Conservation (phyloP, 495 filamentous ascomycete genomes). For the Ramalina peruviana region DNA sequence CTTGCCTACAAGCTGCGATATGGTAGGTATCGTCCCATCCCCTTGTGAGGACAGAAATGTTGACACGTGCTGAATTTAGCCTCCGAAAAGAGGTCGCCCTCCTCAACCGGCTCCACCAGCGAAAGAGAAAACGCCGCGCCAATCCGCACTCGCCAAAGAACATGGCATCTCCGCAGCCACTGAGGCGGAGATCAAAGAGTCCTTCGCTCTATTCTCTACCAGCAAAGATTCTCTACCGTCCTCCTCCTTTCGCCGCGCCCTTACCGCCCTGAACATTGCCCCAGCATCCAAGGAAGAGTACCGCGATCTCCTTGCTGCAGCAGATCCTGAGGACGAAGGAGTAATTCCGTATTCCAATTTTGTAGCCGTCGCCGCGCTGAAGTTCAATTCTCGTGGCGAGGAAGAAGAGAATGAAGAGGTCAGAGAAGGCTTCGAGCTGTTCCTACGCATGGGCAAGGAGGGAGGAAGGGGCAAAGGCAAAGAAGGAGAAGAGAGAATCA, state of each 20-base stretch:
- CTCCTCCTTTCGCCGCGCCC: constrained; percentile 11
- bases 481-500: constrained; percentile 42
- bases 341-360: constrained; percentile 64
- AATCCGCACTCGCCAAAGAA: constrained; percentile 78
- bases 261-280: constrained; percentile 61
- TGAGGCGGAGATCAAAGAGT: constrained; percentile 81
- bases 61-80: neutral
- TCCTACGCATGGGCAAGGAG: constrained; percentile 36
- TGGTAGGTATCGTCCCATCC: neutral
- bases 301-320: constrained; percentile 54
- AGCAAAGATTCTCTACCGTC: constrained; percentile 10
- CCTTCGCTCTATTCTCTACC: constrained; percentile 63
- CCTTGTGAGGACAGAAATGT: neutral
- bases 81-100: constrained; percentile 11
- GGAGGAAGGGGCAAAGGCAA: constrained; percentile 15
- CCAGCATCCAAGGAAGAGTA: constrained; percentile 51
- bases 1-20: neutral
- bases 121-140: constrained; percentile 23
- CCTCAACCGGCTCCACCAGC: constrained; percentile 1
- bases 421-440: constrained; percentile 64
- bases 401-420: constrained; percentile 53
- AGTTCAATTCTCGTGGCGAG: constrained; percentile 44
- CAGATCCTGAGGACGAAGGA: constrained; percentile 71
- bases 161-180: constrained; percentile 70
- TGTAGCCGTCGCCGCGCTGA: constrained; percentile 71